Conservation (phyloP, 306 rosid species). For the Amphicarpaea edgeworthii region DNA sequence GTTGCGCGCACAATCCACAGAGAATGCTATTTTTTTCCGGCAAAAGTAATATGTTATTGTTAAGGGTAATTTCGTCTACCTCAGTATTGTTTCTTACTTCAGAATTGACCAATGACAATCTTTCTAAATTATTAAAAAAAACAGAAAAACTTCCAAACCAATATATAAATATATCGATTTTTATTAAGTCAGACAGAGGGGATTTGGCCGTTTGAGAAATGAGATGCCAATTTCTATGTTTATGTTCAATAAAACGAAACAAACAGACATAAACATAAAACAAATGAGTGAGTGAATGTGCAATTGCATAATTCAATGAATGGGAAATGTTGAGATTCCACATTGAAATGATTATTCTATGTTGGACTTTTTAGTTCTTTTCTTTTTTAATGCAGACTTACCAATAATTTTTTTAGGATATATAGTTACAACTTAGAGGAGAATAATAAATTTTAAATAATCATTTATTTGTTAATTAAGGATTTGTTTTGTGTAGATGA, state of each 20-base stretch:
- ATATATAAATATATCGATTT: neutral
- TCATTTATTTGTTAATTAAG: neutral
- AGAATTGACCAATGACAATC: slow-evolving; percentile 39
- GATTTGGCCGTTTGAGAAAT: slow-evolving; percentile 54
- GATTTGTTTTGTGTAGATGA: no score
- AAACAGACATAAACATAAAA: slow-evolving; percentile 38
- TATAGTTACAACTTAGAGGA: neutral
- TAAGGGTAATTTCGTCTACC: neutral
- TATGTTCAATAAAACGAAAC: slow-evolving; percentile 29
- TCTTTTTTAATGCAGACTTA: neutral
- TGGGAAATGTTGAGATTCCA: slow-evolving; percentile 26
- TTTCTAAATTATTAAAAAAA: slow-evolving; percentile 15
- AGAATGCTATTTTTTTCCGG: slow-evolving; percentile 31
- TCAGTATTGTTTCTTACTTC: neutral
- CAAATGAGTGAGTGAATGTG: neutral
- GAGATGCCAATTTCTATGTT: slow-evolving; percentile 55
- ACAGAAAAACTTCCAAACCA: neutral
- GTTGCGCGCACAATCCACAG: slow-evolving; percentile 31
- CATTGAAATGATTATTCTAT: slow-evolving; percentile 23
- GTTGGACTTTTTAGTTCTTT: no score
- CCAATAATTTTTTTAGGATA: neutral
- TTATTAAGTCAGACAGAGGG: slow-evolving; percentile 37
- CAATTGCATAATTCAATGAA: slow-evolving; percentile 32
- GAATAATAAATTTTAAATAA: slow-evolving; percentile 7
- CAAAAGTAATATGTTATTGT: slow-evolving; percentile 25